Evolutionary conservation across 1,284 basidiomycete genomes (phyloP).

Genomic region (Rhodotorula sp.): DNA sequence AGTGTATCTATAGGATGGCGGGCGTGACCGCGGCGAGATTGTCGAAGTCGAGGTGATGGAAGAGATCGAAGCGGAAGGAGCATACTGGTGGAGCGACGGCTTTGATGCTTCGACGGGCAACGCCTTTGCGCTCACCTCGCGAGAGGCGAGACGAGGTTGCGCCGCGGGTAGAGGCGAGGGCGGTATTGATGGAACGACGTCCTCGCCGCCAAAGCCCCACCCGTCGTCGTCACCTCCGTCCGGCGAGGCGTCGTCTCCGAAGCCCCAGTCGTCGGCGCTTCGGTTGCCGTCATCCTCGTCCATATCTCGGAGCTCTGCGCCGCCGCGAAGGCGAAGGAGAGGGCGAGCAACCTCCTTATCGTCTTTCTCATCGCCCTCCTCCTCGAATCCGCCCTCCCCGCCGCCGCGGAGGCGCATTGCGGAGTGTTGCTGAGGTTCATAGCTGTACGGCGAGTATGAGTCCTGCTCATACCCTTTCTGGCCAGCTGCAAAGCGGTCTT

Average conservation of each 20-base stretch:
- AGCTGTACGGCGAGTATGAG: background rate
- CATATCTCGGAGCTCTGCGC: slow-evolving; percentile 29
- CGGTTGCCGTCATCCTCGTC: slow-evolving; percentile 27
- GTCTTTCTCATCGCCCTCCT: background rate
- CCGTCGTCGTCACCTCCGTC: slow-evolving; percentile 19
- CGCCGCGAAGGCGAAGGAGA: slow-evolving; percentile 21
- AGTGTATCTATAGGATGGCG: slow-evolving; percentile 21
- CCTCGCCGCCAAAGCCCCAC: slow-evolving; percentile 28
- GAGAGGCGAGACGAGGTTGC: background rate
- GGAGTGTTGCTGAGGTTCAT: slow-evolving; percentile 5
- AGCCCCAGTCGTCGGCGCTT: slow-evolving; percentile 31
- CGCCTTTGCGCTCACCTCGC: background rate
- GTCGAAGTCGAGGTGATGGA: slow-evolving; percentile 9
- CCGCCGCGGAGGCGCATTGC: slow-evolving; percentile 27
- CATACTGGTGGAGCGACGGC: background rate
- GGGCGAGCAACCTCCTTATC: background rate
- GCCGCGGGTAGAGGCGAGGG: background rate
- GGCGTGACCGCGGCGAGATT: slow-evolving; percentile 11
- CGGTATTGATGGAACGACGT: background rate
- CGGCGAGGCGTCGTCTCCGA: slow-evolving; percentile 9
- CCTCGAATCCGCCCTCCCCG: background rate
- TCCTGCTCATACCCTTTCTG: slow-evolving; percentile 1
- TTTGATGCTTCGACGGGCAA: background rate
- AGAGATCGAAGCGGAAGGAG: slow-evolving; percentile 16
- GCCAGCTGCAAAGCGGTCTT: background rate